Conservation (phyloP, 2,329 filamentous ascomycete species). For the Hymenoscyphus fructigenus region DNA sequence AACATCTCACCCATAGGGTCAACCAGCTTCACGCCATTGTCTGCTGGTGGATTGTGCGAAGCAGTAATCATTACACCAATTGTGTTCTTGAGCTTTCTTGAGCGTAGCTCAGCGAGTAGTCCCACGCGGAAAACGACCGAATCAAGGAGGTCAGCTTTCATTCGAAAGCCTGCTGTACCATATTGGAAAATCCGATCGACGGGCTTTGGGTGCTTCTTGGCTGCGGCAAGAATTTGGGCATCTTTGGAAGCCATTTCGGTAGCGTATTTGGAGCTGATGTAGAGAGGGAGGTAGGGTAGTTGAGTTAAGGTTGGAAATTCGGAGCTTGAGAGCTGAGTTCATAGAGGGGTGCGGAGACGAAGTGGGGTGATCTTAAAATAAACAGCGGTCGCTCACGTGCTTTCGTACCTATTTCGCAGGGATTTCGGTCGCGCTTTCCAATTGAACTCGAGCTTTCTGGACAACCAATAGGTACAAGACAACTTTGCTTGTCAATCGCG, state of each 20-base stretch:
- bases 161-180: conserved; percentile 67
- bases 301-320: conserved; percentile 2
- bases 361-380: not conserved
- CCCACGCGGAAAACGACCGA: conserved; percentile 92
- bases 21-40: conserved; percentile 94
- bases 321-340: not conserved
- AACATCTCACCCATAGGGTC: conserved; percentile 98
- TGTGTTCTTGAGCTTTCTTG: conserved; percentile 83
- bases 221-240: conserved; percentile 56
- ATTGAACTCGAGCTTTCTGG: not conserved
- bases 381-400: not conserved
- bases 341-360: not conserved
- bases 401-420: not conserved
- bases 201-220: conserved; percentile 59
- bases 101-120: conserved; percentile 82
- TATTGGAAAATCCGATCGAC: conserved; percentile 59
- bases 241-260: conserved; percentile 19
- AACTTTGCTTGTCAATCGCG: not conserved
- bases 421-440: not conserved
- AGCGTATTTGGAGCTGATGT: conserved; percentile 4
- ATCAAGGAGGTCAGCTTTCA: conserved; percentile 77
- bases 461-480: not conserved
- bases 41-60: conserved; percentile 84
- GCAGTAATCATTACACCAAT: conserved; percentile 97
- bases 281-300: conserved; percentile 6